Conservation (phyloP, 805 yeast species). For the Teunomyces aglyptinius region DNA sequence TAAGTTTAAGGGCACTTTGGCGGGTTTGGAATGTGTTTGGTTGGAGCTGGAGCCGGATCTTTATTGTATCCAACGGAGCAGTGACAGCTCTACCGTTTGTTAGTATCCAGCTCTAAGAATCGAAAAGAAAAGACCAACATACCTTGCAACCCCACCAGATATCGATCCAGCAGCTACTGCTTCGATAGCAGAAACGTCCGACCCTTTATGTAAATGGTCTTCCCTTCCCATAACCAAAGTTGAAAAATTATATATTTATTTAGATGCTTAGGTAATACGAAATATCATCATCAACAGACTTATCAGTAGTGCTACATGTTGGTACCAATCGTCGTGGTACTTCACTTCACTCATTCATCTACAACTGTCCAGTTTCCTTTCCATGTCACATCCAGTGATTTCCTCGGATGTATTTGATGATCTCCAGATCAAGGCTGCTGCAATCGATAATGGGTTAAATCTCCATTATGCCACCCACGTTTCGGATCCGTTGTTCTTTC, state of each 20-base stretch:
- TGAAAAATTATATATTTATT: background rate
- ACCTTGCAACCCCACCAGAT: constrained; percentile 58
- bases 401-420: constrained; percentile 6
- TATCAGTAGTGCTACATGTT: too few relatives aligned
- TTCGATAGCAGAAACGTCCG: constrained; percentile 49
- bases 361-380: background rate
- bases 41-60: constrained; percentile 71
- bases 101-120: constrained; percentile 13
- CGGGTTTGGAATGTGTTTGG: constrained; percentile 18
- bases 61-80: constrained; percentile 79
- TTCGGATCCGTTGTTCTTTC: constrained; percentile 22
- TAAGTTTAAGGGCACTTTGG: constrained; percentile 19
- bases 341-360: too few relatives aligned
- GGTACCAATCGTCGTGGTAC: too few relatives aligned
- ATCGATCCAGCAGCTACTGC: constrained; percentile 68
- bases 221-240: constrained; percentile 11
- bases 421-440: constrained; percentile 15
- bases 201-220: constrained; percentile 51
- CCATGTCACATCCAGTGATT: constrained; percentile 11
- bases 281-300: background rate
- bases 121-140: constrained; percentile 11
- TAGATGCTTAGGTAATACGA: too few relatives aligned
- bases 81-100: constrained; percentile 47
- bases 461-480: constrained; percentile 35
- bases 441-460: constrained; percentile 32